Conservation (phyloP, 225 moss, liverwort and hornwort genomes). For the Anthoceros angustus region DNA sequence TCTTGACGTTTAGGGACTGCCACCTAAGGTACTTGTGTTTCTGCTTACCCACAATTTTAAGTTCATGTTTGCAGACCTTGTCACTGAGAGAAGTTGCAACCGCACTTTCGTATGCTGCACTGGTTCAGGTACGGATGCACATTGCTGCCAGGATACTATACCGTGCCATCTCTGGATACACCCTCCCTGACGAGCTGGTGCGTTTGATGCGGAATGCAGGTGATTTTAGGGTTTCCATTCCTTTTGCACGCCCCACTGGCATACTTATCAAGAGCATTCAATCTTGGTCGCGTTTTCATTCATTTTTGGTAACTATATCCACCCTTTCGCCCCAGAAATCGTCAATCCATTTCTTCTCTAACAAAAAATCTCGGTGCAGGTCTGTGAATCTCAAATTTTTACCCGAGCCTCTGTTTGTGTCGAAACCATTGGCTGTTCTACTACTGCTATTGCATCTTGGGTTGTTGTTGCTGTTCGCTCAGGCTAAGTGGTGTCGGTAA, state of each 20-base stretch:
- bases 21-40: background rate
- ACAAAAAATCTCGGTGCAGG: constrained; percentile 24
- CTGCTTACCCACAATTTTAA: background rate
- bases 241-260: constrained; percentile 27
- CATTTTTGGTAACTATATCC: constrained; percentile 60
- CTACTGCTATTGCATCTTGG: constrained; percentile 53
- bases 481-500: constrained; percentile 90
- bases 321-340: background rate
- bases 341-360: no score
- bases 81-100: constrained; percentile 51
- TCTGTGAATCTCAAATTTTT: constrained; percentile 97
- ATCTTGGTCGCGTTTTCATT: constrained; percentile 92
- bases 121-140: constrained; percentile 48
- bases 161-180: background rate
- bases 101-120: constrained; percentile 68
- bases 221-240: constrained; percentile 64
- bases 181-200: background rate
- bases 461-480: constrained; percentile 57
- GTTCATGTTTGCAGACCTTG: constrained; percentile 38
- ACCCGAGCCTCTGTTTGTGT: constrained; percentile 62
- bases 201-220: constrained; percentile 39
- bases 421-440: constrained; percentile 53
- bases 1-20: no score
- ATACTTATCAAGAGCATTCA: constrained; percentile 79
- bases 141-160: background rate